phyloP scores from a whole-genome alignment of 2,329 filamentous ascomycete genomes.

The Alternaria alternata region DNA sequence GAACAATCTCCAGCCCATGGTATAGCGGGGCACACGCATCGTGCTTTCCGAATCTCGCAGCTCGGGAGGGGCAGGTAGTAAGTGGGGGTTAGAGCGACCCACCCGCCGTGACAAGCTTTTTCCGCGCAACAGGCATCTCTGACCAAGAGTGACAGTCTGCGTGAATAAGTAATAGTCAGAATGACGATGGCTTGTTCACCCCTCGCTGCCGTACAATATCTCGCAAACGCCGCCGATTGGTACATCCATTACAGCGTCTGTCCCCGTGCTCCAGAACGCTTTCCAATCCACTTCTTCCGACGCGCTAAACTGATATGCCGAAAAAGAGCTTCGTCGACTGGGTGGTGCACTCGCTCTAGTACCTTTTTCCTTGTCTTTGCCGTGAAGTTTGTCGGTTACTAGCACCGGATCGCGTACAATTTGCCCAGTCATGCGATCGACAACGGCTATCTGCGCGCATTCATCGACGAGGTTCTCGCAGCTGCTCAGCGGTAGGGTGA shows the following conservation, averaged over 20 bases:
- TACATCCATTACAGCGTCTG: slow-evolving; percentile 97
- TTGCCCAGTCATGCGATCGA: slow-evolving; percentile 72
- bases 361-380: slow-evolving; percentile 48
- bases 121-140: slow-evolving; percentile 4
- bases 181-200: slow-evolving; percentile 25
- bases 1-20: neutral
- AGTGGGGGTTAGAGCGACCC: slow-evolving; percentile 30
- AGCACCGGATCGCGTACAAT: slow-evolving; percentile 52
- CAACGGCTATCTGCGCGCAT: slow-evolving; percentile 81
- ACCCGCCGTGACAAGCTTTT: slow-evolving; percentile 27
- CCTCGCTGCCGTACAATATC: slow-evolving; percentile 78
- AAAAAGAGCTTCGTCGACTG: slow-evolving; percentile 39
- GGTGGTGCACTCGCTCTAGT: slow-evolving; percentile 53
- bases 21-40: slow-evolving; percentile 27
- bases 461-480: slow-evolving; percentile 94
- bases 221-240: slow-evolving; percentile 95
- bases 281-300: slow-evolving; percentile 72
- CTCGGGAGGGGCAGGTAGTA: slow-evolving; percentile 25
- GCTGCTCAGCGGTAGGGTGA: slow-evolving; percentile 80
- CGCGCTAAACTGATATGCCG: slow-evolving; percentile 48
- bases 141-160: neutral
- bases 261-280: slow-evolving; percentile 87
- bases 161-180: slow-evolving; percentile 21
- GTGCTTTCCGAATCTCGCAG: slow-evolving; percentile 32
- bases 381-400: slow-evolving; percentile 29